Evolutionary conservation across 352 stramenopile genomes (phyloP), one percentile per base, ranked within the genome.

Genomic region (Phytophthora kernoviae): DNA sequence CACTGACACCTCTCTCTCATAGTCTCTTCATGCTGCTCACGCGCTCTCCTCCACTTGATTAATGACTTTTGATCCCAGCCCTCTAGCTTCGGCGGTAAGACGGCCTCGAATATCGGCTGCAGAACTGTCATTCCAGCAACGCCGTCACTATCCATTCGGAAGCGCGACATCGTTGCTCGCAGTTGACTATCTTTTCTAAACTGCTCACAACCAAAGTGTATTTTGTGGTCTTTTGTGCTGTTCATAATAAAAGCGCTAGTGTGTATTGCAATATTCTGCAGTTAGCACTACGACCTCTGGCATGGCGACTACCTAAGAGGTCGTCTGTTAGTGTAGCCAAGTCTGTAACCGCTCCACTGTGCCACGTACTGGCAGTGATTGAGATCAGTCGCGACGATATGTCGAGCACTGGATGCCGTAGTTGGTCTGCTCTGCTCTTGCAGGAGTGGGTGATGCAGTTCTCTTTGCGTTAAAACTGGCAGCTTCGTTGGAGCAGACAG

Each of bases 171-270:
- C 41, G 10, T 44, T 51, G 17, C 24, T 34, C n/a, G 39, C 48
- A 30, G 24, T 50, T 42, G 49, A 56, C 36, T 46, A 57, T 47
- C 50, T 41, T 45, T 51, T 2, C 27, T 5, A 15, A 44, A 45
- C 50, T 47, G 40, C 51, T 44, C 41, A 26, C 51, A 51, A 51
- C 41, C 41, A 58, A 51, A 58, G 40, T 58, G 51, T 58, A 37
- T 9, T 40, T 40, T 40, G 53, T 9, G 51, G 44, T 36, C 58
- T 55, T 30, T 64, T 64, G 47, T 72, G 33, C 33, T 40, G 33
- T 18, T 6, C 24, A 40, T 14, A 18, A 9, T 9, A 40, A 40
- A 40, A 40, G 10, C 33, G 33, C 5, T 18, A 40, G 33, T 40
- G 33, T 40, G 33, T 40, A 40, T 40, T 40, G 24, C 3, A 6